Conservation (phyloP, 2,329 filamentous ascomycete species). For the Xylariaceae sp. region DNA sequence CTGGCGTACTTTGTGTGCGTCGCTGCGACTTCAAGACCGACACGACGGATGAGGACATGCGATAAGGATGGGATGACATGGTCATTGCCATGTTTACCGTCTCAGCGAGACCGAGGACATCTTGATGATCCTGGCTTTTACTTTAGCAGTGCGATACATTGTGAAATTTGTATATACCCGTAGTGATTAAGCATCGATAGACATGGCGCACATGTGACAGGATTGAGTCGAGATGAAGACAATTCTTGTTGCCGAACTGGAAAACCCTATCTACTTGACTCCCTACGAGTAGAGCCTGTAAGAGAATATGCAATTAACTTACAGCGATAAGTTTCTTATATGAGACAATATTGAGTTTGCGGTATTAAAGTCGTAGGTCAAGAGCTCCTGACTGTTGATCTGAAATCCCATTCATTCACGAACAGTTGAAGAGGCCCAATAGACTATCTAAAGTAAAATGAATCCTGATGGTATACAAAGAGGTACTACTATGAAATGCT, state of each 20-base stretch:
- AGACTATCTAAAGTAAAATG: too few species aligned
- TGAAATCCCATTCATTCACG: too few species aligned
- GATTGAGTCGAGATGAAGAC: background rate
- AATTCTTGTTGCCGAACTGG: too few species aligned
- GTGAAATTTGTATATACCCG: constrained; percentile 1
- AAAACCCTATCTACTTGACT: too few species aligned
- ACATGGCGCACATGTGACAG: background rate
- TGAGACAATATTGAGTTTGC: too few species aligned
- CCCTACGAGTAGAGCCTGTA: too few species aligned
- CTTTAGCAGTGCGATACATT: background rate
- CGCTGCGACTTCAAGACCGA: constrained; percentile 1
- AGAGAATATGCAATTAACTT: too few species aligned
- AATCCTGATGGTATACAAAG: background rate
- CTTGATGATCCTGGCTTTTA: background rate
- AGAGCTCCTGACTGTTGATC: too few species aligned
- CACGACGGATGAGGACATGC: constrained; percentile 2
- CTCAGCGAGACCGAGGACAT: background rate
- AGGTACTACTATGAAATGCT: background rate
- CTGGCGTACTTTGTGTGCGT: constrained; percentile 2
- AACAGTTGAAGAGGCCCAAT: too few species aligned
- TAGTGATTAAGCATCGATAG: background rate
- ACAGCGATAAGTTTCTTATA: too few species aligned
- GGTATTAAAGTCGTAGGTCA: too few species aligned
- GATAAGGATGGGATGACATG: constrained; percentile 4
- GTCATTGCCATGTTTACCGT: constrained; percentile 2